These are phyloP conservation scores for Flaveria ramosissima DNA, from an alignment of 129 eudicot species.

Conservation along the genomic window DNA sequence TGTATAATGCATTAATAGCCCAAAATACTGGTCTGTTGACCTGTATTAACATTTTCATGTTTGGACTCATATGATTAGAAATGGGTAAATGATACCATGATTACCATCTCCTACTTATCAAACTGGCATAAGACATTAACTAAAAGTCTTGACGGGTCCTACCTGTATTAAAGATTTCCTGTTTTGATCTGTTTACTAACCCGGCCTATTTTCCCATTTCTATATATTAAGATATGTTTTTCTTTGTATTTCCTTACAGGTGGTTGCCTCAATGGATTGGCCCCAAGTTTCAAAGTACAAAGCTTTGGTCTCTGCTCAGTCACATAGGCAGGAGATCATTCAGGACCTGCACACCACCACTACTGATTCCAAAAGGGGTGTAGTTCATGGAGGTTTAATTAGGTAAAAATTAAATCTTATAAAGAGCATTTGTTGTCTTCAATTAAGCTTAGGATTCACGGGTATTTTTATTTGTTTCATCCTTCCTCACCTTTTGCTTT, in stretches of 20 bases:
- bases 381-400: constrained; percentile 61
- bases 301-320: constrained; percentile 64
- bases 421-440: background rate
- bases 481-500: background rate
- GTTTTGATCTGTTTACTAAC: background rate
- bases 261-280: constrained; percentile 93
- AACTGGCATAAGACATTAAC: background rate
- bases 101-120: background rate
- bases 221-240: too few relatives aligned
- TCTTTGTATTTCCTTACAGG: constrained; percentile 36
- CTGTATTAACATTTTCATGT: background rate
- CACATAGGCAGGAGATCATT: constrained; percentile 64
- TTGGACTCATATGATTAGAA: background rate
- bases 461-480: background rate
- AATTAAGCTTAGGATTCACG: background rate
- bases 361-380: constrained; percentile 42
- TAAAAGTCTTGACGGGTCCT: background rate
- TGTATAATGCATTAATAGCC: background rate
- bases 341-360: constrained; percentile 47
- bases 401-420: constrained; percentile 35
- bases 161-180: background rate
- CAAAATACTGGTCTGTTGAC: background rate
- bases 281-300: constrained; percentile 64
- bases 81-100: background rate
- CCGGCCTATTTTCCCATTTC: background rate